Base-by-base conservation (phyloP, 805 yeast genomes). In the Wickerhamomyces ciferrii region DNA sequence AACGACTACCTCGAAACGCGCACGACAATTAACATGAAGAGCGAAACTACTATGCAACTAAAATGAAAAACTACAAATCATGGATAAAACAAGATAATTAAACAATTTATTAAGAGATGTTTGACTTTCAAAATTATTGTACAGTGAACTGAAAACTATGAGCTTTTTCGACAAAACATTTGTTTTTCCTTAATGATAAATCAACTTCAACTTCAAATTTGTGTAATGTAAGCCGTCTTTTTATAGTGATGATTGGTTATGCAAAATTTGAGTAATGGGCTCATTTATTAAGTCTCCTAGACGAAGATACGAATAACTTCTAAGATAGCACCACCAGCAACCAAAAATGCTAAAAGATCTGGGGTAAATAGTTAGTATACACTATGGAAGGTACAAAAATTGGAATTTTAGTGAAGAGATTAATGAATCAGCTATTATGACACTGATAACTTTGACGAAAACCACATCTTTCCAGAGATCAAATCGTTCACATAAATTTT, bases 311-410 rank as follows among this genome's bases (percentile, higher is more conserved):
- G 74, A 25, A 87, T 48, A 39, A 87, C 51, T 65, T 89, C 94
- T 41, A 90, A 71, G 8, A 87, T 50, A 51, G 91, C 96, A 55
- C 96, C 96, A 47, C 96, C 96, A 50, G 84, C 71, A 13, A 90
- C 72, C 53, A 88, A 70, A 62, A 89, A 88, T 5, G 75, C 73
- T 45, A 85, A 67, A 2, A 79, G 66, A 27, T 66, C 69, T 63
- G 48, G 13, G 17, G 29, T 29, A 4, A 34, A 18, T 32, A 6
- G 31, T 27, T 27, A 27, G 31, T 27, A 14, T 10, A 27, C 10
- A 24, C 27, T 24, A 7, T 10, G 27, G 27, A 10, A 24, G n/a
- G 13, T n/a, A 9, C 27, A 24, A 24, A 24, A 24, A 24, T 6
- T 24, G 27, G 9, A 24, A n/a, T n/a, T n/a, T n/a, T n/a, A n/a